Evolutionary conservation across 805 yeast species (phyloP), one percentile per base, ranked within the genome.

Genomic region (Candida sakaeoensis): DNA sequence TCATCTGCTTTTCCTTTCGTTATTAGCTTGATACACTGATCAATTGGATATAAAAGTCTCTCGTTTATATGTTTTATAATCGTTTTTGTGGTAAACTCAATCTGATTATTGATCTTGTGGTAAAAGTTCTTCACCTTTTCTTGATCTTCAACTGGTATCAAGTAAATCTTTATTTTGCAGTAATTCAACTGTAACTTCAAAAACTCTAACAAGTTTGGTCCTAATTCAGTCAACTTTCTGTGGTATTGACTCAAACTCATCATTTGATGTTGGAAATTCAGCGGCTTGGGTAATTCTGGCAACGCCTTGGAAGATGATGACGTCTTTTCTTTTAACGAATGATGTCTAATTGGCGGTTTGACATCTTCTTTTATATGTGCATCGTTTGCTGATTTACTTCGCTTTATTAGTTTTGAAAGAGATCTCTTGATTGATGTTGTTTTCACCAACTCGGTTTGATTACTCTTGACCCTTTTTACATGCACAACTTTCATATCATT

Each of bases 401-500:
- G 17, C 22, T 37, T 41, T 6, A 41, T 14, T 8, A 36, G 10
- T 14, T 41, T 41, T 12, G 40, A 41, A 8, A 41, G 23, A 17
- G 41, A 37, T 7, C 33, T 12, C 17, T 30, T 41, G 1, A 31
- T 13, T 6, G 40, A 31, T 2, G 29, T 16, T 14, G 17, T 27
- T 19, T 23, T n/a, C 3, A 12, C 33, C 15, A 21, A 14, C 3
- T 36, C 39, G 6, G 13, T 14, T 7, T 28, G 26, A 14, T 26
- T 35, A 18, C 8, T 24, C 23, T 5, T 26, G 8, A 8, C 26
- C 3, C 23, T 16, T 12, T 29, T 33, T 4, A 22, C 16, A 18
- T 30, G 37, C 10, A 33, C 40, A 8, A 49, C 24, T 25, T 42
- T 44, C 23, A 47, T 18, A 30, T 49, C 52, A 24, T 45, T 30